Base-by-base conservation (phyloP, 768 basidiomycete species). In the Boletus vermiculosoides region DNA sequence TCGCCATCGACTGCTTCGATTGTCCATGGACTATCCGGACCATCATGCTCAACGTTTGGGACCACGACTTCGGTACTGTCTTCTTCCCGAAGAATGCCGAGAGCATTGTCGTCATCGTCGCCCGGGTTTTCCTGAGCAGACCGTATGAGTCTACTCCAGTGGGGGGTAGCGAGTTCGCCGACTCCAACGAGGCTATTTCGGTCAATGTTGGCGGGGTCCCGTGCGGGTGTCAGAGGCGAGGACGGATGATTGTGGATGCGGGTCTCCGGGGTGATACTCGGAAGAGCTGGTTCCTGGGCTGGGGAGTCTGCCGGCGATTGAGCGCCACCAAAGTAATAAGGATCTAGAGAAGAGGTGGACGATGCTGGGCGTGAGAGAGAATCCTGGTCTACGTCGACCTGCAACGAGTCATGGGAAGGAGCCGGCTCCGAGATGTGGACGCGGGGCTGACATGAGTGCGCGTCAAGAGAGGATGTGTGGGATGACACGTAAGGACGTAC, bases 161-260 rank as follows among this genome's bases (percentile, higher is more conserved):
- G 83, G 47, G 97, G 97, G n/a, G 97, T 99, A 20, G 94, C 78
- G 33, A 98, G 83, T 74, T 99, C 97, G 37, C 97, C 97, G 6
- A 98, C 90, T 25, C 97, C 97, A 52, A 98, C 85, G 40, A 98
- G 84, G 37, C 86, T 89, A 18, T 85, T 81, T 56, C 97, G 81
- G 76, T 98, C 94, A 58, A 94, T 93, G 62, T 76, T 71, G 22
- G 90, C 84, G 22, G 90, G 88, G 74, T 93, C 87, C 57, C 83
- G 81, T 34, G 81, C 86, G 10, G 92, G 92, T 0, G 91, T 71
- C n/a, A 83, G 74, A 1, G 92, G 92, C 0, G 89, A 40, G 22
- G 83, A 76, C 18, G 87, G 85, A 60, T 86, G 83, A 48, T 71
- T 70, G 40, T 72, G 61, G 31, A 71, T 68, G 42, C 75, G 76